Evolutionary conservation across 2,329 filamentous ascomycete genomes (phyloP).

Genomic region (Pestalotiopsis sp.): DNA sequence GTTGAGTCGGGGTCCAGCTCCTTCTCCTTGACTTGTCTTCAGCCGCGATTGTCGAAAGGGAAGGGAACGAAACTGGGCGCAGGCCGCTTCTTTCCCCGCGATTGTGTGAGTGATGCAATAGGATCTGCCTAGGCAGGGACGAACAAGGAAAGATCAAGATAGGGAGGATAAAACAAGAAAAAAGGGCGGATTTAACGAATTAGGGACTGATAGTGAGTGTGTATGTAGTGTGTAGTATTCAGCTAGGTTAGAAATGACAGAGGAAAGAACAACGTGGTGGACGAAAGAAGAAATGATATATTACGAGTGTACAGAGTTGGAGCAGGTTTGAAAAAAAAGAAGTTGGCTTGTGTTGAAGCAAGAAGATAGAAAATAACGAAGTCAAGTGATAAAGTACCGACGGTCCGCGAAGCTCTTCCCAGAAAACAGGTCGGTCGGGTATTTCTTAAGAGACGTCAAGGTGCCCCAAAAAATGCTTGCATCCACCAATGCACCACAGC

Average conservation of each 20-base stretch:
- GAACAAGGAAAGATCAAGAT: neutral
- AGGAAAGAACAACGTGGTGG: neutral
- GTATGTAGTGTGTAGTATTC: neutral
- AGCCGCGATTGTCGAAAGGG: slow-evolving; percentile 4
- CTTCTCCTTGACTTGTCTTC: neutral
- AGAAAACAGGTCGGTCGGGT: neutral
- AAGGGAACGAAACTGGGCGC: neutral
- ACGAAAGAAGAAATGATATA: slow-evolving; percentile 1
- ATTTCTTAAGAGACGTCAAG: neutral
- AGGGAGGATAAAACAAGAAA: neutral
- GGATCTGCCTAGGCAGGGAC: neutral
- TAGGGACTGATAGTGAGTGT: neutral
- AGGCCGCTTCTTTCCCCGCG: neutral
- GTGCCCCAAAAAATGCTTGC: neutral
- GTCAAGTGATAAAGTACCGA: neutral
- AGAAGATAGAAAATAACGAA: neutral
- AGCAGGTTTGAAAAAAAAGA: neutral
- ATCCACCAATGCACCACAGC: neutral
- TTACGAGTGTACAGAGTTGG: neutral
- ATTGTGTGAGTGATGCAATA: neutral
- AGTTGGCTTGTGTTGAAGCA: neutral
- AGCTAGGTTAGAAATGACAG: neutral
- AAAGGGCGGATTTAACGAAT: neutral
- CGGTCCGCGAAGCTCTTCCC: neutral
- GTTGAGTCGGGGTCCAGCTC: slow-evolving; percentile 11